Evolutionary conservation across 2,329 filamentous ascomycete genomes (phyloP).

Genomic region (Chrysoporthe puriensis): DNA sequence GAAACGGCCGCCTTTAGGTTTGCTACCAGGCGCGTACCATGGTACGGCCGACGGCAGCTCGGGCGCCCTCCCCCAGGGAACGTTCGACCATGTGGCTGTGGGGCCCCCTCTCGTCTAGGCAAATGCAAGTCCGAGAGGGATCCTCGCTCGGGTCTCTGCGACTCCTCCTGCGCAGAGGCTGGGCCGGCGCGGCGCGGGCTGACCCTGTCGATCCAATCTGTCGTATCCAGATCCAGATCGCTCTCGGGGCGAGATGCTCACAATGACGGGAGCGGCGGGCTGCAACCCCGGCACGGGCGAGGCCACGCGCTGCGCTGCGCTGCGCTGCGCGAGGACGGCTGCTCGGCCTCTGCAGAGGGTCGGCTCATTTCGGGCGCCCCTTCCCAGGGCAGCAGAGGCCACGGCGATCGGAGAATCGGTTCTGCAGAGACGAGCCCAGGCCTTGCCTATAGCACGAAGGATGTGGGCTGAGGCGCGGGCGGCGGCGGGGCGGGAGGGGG

Average conservation of each 20-base stretch:
- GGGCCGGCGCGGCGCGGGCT: too few relatives aligned
- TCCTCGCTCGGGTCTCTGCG: too few relatives aligned
- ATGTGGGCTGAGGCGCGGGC: too few relatives aligned
- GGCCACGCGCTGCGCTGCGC: too few relatives aligned
- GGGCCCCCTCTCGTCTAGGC: background rate
- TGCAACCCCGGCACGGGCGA: too few relatives aligned
- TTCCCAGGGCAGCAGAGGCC: background rate
- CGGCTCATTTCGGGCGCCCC: constrained; percentile 1
- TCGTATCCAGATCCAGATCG: background rate
- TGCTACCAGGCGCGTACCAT: background rate
- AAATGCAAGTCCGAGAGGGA: too few relatives aligned
- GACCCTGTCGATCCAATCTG: background rate
- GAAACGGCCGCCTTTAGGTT: background rate
- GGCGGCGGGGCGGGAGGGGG: too few relatives aligned
- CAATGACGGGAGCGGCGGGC: background rate
- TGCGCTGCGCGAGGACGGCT: background rate
- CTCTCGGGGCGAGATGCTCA: background rate
- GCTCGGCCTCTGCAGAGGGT: background rate
- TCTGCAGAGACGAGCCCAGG: background rate
- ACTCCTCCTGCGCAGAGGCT: too few relatives aligned
- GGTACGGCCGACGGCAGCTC: background rate
- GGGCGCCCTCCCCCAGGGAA: background rate
- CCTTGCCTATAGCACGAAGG: background rate
- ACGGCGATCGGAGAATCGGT: background rate
- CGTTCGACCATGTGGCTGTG: constrained; percentile 5